Evolutionary conservation across 2,329 filamentous ascomycete species (phyloP).

Genomic region (Arthrobotrys musiformis): DNA sequence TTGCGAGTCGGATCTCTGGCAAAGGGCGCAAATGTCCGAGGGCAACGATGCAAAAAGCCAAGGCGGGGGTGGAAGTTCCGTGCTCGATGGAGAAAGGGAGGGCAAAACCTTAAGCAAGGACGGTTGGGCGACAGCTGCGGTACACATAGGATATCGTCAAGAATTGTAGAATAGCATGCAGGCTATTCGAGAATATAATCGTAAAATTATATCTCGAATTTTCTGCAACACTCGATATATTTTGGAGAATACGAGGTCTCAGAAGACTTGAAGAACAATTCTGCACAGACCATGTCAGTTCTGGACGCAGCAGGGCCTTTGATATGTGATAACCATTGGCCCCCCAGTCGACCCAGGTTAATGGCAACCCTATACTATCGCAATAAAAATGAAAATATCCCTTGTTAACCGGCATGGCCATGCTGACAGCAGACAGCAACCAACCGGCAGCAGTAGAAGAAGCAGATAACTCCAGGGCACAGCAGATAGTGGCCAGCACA

Average conservation of each 20-base stretch:
- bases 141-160: constrained; percentile 1
- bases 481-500: constrained; percentile 53
- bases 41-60: constrained; percentile 16
- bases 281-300: constrained; percentile 48
- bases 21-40: constrained; percentile 22
- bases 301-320: constrained; percentile 20
- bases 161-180: not conserved
- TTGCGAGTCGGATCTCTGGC: constrained; percentile 40
- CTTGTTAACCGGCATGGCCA: constrained; percentile 26
- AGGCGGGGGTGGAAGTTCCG: constrained; percentile 38
- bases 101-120: constrained; percentile 43
- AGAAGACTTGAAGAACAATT: constrained; percentile 29
- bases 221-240: not conserved
- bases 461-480: constrained; percentile 1
- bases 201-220: constrained; percentile 2
- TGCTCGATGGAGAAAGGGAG: constrained; percentile 19
- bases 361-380: constrained; percentile 20
- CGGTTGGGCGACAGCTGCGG: constrained; percentile 17
- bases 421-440: constrained; percentile 6
- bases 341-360: constrained; percentile 37
- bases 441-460: no score
- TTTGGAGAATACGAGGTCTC: constrained; percentile 8
- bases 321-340: constrained; percentile 27
- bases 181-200: constrained; percentile 24
- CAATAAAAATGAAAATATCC: constrained; percentile 27